Conservation (phyloP, 495 filamentous ascomycete species). For the Stereocaulon alpinum region DNA sequence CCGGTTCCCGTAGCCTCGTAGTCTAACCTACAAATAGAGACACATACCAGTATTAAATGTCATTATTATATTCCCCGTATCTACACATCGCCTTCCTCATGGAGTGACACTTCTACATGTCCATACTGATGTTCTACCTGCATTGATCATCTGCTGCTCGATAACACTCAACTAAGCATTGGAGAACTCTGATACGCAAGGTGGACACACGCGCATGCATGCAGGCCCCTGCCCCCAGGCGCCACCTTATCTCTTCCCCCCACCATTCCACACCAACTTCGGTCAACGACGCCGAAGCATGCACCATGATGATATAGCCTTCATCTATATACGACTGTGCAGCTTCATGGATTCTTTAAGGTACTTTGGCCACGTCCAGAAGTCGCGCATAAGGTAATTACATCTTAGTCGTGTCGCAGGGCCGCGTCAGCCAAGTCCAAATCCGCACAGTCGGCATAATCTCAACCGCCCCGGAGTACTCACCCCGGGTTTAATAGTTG, state of each 20-base stretch:
- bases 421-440: neutral
- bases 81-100: neutral
- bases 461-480: neutral
- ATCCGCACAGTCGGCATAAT: neutral
- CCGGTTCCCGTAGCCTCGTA: conserved; percentile 1
- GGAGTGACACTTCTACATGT: neutral
- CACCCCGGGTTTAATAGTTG: no score
- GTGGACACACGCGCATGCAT: no score
- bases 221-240: no score
- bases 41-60: neutral
- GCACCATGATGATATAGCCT: no score
- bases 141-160: no score
- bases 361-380: neutral
- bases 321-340: neutral
- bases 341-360: neutral
- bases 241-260: no score
- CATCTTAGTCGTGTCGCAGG: neutral
- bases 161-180: no score
- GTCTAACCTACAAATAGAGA: conserved; percentile 4
- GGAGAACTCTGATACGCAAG: no score
- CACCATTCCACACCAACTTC: no score
- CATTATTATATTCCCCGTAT: neutral
- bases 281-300: no score
- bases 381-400: neutral
- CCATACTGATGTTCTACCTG: no score